Evolutionary conservation across 176 grass and related monocot genomes (phyloP), one percentile per base, ranked within the genome.

Genomic region (Chloris gayana): DNA sequence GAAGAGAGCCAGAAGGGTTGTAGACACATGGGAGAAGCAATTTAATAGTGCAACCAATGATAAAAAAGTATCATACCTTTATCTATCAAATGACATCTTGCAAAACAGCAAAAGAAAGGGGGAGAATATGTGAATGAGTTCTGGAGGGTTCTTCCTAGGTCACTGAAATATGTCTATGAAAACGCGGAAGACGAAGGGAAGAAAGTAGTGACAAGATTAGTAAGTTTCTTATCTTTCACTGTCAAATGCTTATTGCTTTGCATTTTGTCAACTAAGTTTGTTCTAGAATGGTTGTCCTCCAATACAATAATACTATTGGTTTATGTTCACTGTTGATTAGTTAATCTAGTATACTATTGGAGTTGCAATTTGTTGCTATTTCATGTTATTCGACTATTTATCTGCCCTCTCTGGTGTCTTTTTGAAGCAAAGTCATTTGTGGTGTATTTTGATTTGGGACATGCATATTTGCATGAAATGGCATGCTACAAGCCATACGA

Each of bases 81-180:
- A 99, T 85, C 89, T 99, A 77, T 88, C 96, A 41, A 99, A 99
- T 88, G 96, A 99, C 61, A 99, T 99, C 71, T 70, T 99, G 77
- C 96, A 99, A 86, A 99, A 99, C 47, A 99, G 96, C 71, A 99
- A 89, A 82, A 92, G 96, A 35, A 93, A 99, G 86, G 90, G 96
- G 81, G 86, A 30, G 96, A 99, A 54, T 95, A 90, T 70, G 90
- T 99, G 27, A 91, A 95, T 88, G 96, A 99, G 83, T 99, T 99
- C 83, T 99, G 96, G 96, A 99, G 86, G 86, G 96, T 99, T 77
- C 90, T 99, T 24, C 96, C 96, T 65, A 73, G 72, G 64, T 93
- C 81, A 51, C 63, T 99, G 75, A 99, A 92, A 87, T 30, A 89
- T 81, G 79, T 99, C 9, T 89, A 91, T 79, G 87, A 90, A 79